Evolutionary conservation across 805 yeast species (phyloP).

Genomic region (Barnettozyma sucrosica): DNA sequence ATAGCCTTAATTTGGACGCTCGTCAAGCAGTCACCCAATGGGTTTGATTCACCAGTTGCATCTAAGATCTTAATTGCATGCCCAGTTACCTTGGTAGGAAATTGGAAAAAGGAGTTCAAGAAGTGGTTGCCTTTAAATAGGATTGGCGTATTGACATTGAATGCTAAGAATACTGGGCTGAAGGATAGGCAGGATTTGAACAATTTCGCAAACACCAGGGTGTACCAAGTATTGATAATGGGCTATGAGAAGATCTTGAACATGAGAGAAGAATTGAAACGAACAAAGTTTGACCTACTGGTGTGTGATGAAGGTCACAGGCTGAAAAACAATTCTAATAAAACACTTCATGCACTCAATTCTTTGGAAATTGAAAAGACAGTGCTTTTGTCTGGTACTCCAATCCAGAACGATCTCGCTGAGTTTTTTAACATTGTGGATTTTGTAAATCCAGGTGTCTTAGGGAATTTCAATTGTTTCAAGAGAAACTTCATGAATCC

Average conservation of each 20-base stretch:
- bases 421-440: constrained; percentile 80
- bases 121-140: constrained; percentile 68
- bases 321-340: constrained; percentile 68
- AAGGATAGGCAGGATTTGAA: constrained; percentile 36
- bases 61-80: constrained; percentile 74
- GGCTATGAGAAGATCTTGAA: constrained; percentile 80
- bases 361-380: constrained; percentile 36
- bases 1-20: constrained; percentile 83
- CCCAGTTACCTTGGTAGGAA: constrained; percentile 82
- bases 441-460: constrained; percentile 77
- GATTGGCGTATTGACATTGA: constrained; percentile 60
- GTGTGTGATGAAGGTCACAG: constrained; percentile 94
- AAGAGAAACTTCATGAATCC: constrained; percentile 64
- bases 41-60: constrained; percentile 32
- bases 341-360: constrained; percentile 59
- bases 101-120: constrained; percentile 83
- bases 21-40: constrained; percentile 50
- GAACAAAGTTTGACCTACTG: constrained; percentile 51
- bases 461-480: constrained; percentile 57
- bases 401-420: constrained; percentile 83
- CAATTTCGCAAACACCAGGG: constrained; percentile 48
- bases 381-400: constrained; percentile 79
- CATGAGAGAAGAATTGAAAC: constrained; percentile 42
- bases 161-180: constrained; percentile 40
- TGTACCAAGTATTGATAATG: constrained; percentile 75